These are phyloP conservation scores for Tuber melanosporum DNA, from an alignment of 495 filamentous ascomycete genomes.

Conservation along the genomic window DNA sequence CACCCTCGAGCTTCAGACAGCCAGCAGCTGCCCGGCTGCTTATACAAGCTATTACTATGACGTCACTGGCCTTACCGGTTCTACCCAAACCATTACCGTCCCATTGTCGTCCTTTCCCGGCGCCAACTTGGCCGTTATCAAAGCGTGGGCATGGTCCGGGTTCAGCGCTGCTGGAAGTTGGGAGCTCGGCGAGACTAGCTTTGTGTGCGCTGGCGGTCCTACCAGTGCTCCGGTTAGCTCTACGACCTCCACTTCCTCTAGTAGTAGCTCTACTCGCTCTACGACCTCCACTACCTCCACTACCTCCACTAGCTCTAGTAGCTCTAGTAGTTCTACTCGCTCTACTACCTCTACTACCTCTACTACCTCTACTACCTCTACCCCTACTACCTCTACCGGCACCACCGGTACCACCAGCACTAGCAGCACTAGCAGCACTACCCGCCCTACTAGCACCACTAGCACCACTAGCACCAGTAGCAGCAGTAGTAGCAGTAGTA, in stretches of 20 bases:
- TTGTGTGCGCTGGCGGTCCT: constrained; percentile 46
- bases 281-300: constrained; percentile 6
- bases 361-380: constrained; percentile 18
- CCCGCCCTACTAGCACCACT: too few relatives aligned
- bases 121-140: constrained; percentile 51
- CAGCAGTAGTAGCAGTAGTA: too few relatives aligned
- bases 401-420: too few relatives aligned
- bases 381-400: constrained; percentile 8
- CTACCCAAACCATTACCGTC: constrained; percentile 50
- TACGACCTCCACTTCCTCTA: constrained; percentile 7
- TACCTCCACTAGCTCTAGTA: constrained; percentile 16
- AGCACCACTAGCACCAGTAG: too few relatives aligned
- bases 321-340: constrained; percentile 13
- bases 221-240: constrained; percentile 4
- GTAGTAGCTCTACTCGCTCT: constrained; percentile 15
- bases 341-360: constrained; percentile 8
- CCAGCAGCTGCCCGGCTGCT: constrained; percentile 44
- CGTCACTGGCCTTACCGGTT: constrained; percentile 49
- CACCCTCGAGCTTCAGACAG: constrained; percentile 53
- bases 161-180: constrained; percentile 48
- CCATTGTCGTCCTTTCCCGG: constrained; percentile 50
- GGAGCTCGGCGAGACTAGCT: constrained; percentile 51
- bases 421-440: too few relatives aligned
- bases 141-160: constrained; percentile 50
- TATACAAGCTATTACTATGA: constrained; percentile 49